Base-by-base conservation (phyloP, 139 green algal species). In the Chlorella sp. region DNA sequence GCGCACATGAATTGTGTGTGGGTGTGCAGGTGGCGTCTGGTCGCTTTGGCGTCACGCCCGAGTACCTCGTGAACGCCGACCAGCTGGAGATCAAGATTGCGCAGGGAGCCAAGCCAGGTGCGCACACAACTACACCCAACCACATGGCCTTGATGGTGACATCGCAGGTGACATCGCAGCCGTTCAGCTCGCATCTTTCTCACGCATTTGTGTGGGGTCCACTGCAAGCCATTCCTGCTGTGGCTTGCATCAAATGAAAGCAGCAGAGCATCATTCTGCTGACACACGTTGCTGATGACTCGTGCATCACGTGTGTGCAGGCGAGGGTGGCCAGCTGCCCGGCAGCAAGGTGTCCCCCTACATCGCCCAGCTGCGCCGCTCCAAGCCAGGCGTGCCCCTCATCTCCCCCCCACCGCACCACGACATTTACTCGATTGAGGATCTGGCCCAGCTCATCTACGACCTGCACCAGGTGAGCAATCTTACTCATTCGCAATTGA, bases 401-500 rank as follows among this genome's bases (percentile, higher is more conserved):
- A 99, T 85, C 85, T 96, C 88, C 3, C 96, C 96, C 4, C 96
- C 96, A 0, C 95, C 96, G 17, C 96, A 99, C 90, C 96, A 99
- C 81, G 96, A 99, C 90, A 99, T 99, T 85, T 99, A 99, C 90
- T 99, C 94, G 70, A 99, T 99, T 71, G 96, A 99, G 90, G 96
- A 99, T 76, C 90, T 99, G 51, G 92, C 96, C 14, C 95, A 99
- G 90, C 93, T 99, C 74, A 99, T 99, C 87, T 97, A 94, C 62
- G 95, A 99, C 79, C 87, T 99, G 49, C 87, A 88, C 73, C 74
- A 84, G 77, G 73, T 79, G 55, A 55, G 42, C n/a, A n/a, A n/a
- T n/a, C n/a, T n/a, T n/a, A n/a, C n/a, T n/a, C n/a, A n/a, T n/a
- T n/a, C n/a, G n/a, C n/a, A n/a, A n/a, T n/a, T n/a, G n/a, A n/a